phyloP scores from a whole-genome alignment of 2,329 filamentous ascomycete species.

The Calonectria naviculata region DNA sequence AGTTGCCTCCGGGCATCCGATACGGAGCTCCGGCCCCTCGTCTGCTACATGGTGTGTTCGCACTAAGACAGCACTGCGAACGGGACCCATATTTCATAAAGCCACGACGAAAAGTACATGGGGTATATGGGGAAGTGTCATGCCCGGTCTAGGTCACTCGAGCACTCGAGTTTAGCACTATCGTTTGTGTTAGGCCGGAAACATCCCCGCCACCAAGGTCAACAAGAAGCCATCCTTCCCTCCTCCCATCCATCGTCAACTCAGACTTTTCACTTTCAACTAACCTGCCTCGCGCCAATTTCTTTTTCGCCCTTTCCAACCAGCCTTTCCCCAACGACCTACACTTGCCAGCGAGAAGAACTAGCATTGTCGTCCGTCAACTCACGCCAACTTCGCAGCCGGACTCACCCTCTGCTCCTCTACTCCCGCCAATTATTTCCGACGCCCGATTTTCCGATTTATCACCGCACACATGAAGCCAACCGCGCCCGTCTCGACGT shows the following conservation, averaged over 20 bases:
- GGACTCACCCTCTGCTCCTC: too few relatives aligned
- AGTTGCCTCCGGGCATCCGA: slow-evolving; percentile 3
- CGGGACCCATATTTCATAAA: slow-evolving; percentile 6
- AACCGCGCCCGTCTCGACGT: neutral
- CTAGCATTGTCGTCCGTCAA: neutral
- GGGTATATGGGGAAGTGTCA: neutral
- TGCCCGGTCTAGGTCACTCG: neutral
- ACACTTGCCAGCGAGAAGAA: neutral
- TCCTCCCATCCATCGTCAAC: neutral
- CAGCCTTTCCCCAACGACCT: neutral
- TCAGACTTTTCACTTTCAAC: neutral
- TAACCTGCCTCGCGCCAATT: neutral
- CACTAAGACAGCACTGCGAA: neutral
- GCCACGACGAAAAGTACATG: slow-evolving; percentile 1
- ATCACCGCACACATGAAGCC: neutral
- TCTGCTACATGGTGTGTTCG: neutral
- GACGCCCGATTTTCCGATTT: neutral
- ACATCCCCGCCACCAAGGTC: slow-evolving; percentile 1
- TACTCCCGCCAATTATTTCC: neutral
- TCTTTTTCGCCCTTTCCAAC: neutral
- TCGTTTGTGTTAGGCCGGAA: slow-evolving; percentile 5
- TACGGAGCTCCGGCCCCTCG: neutral
- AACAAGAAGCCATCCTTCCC: slow-evolving; percentile 8
- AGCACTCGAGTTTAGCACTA: slow-evolving; percentile 5
- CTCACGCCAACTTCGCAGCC: neutral